Evolutionary conservation across 1,284 basidiomycete genomes (phyloP).

Genomic region (Trichosporon coremiiforme): DNA sequence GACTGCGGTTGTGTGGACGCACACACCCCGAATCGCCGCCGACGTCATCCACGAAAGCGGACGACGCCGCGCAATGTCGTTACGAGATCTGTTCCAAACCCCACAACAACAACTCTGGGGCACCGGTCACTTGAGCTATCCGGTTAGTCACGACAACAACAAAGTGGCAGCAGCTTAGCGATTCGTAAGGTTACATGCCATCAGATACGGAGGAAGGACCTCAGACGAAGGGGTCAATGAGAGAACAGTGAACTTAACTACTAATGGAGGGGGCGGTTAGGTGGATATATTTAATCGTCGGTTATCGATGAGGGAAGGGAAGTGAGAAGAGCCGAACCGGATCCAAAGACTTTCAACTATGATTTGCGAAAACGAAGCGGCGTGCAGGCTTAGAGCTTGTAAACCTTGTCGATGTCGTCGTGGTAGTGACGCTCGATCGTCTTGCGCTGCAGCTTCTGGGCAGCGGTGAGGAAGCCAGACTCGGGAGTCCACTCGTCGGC

Average conservation of each 20-base stretch:
- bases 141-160: neutral
- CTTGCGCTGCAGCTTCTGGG: conserved; percentile 85
- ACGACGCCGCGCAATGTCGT: neutral
- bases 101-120: neutral
- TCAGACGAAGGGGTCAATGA: conserved; percentile 7
- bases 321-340: neutral
- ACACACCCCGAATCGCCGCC: too few species aligned
- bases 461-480: conserved; percentile 82
- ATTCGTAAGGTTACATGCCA: conserved; percentile 20
- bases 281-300: neutral
- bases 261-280: conserved; percentile 4
- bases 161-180: neutral
- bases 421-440: conserved; percentile 70
- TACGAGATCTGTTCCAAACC: neutral
- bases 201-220: conserved; percentile 5
- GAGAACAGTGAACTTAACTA: conserved; percentile 16
- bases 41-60: neutral
- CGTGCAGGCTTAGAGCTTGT: conserved; percentile 23
- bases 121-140: neutral
- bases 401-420: conserved; percentile 67
- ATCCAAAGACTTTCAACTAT: neutral
- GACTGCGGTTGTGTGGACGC: too few species aligned
- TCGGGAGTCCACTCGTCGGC: conserved; percentile 90
- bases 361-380: neutral
- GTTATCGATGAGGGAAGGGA: conserved; percentile 2